Evolutionary conservation across 148 eudicot species (phyloP).

Genomic region (Camellia granthamiana): DNA sequence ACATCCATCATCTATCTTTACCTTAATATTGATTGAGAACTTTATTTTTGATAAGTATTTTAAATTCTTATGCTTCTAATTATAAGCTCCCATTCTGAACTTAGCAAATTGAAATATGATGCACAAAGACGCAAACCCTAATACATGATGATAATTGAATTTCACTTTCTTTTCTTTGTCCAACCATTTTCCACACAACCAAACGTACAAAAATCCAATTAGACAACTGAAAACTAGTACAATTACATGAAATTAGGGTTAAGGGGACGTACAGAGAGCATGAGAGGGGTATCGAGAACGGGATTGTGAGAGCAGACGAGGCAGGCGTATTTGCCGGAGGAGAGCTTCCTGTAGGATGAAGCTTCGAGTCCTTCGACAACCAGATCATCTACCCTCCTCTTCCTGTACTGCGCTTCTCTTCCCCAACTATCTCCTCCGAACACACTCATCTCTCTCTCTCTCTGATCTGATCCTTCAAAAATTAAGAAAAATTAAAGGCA

Average conservation of each 20-base stretch:
- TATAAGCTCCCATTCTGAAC: no score
- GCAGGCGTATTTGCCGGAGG: conserved; percentile 55
- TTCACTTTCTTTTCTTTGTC: not conserved
- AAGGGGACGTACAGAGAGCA: conserved; percentile 45
- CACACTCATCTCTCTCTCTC: conserved; percentile 38
- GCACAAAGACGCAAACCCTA: no score
- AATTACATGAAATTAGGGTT: not conserved
- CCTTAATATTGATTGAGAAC: no score
- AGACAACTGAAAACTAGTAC: not conserved
- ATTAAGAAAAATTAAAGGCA: not conserved
- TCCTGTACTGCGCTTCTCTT: conserved; percentile 54
- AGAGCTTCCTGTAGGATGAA: conserved; percentile 49
- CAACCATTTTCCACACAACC: not conserved
- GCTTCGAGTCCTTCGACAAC: conserved; percentile 32
- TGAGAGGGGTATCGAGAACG: conserved; percentile 51
- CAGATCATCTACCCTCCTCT: conserved; percentile 53
- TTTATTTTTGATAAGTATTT: no score
- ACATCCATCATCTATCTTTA: no score
- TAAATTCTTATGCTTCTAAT: no score
- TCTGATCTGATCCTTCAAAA: no score
- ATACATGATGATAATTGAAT: no score
- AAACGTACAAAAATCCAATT: not conserved
- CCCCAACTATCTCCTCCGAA: conserved; percentile 73
- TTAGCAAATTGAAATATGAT: no score
- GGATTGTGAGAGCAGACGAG: conserved; percentile 54